phyloP scores from a whole-genome alignment of 441 rosid genomes.

The Populus trichocarpa region DNA sequence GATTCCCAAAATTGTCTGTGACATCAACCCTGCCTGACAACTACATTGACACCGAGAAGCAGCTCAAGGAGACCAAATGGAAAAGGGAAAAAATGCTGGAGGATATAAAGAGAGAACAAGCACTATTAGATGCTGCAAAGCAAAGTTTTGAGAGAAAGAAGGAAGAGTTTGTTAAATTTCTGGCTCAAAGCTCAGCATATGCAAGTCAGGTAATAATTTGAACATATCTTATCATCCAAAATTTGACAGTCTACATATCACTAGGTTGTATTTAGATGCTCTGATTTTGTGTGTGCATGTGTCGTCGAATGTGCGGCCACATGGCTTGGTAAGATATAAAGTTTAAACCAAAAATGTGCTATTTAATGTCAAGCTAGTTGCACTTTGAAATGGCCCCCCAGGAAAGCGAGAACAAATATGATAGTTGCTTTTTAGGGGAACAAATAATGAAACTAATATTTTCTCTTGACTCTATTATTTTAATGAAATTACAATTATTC shows the following conservation, averaged over 20 bases:
- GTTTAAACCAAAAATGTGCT: neutral
- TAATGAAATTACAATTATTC: neutral
- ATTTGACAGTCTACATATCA: neutral
- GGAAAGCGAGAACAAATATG: too few relatives aligned
- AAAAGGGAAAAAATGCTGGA: conserved; percentile 56
- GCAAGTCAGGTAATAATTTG: conserved; percentile 36
- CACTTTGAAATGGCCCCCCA: too few relatives aligned
- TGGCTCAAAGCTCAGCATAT: conserved; percentile 51
- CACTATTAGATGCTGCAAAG: conserved; percentile 34
- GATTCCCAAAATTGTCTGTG: conserved; percentile 46
- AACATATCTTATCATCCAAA: neutral
- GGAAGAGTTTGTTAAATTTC: conserved; percentile 57
- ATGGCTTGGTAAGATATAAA: neutral
- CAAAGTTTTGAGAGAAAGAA: conserved; percentile 54
- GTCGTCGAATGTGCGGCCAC: neutral
- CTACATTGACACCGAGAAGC: conserved; percentile 51
- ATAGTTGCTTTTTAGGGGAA: neutral
- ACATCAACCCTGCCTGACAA: conserved; percentile 24
- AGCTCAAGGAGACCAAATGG: conserved; percentile 56
- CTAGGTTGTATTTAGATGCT: neutral
- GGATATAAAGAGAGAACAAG: conserved; percentile 57
- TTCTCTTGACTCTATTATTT: too few relatives aligned
- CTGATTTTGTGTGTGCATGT: neutral
- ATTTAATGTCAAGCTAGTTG: too few relatives aligned
- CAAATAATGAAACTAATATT: neutral